Conservation (phyloP, 1,284 basidiomycete species). For the Vanrija humicola region DNA sequence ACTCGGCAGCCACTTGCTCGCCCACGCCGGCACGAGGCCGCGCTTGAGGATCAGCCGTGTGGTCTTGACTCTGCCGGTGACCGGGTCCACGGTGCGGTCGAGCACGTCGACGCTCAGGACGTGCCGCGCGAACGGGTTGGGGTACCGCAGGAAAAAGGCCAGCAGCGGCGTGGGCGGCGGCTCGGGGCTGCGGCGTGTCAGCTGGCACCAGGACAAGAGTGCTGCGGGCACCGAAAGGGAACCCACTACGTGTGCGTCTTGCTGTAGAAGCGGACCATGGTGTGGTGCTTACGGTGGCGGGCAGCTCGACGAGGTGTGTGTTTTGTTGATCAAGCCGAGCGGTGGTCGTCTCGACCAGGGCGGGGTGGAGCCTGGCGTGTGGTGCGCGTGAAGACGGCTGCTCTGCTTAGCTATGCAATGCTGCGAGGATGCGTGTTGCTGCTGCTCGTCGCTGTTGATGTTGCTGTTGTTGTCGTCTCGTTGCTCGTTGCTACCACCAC, state of each 20-base stretch:
- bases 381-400: too few relatives aligned
- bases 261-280: slow-evolving; percentile 20
- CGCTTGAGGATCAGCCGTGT: slow-evolving; percentile 88
- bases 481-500: too few relatives aligned
- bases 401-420: too few relatives aligned
- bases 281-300: too few relatives aligned
- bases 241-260: slow-evolving; percentile 30
- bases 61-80: slow-evolving; percentile 71
- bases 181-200: slow-evolving; percentile 33
- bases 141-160: slow-evolving; percentile 93
- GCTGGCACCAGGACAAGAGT: neutral
- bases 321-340: too few relatives aligned
- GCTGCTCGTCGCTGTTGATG: too few relatives aligned
- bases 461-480: too few relatives aligned
- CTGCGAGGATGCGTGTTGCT: too few relatives aligned
- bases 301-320: too few relatives aligned
- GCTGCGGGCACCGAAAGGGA: neutral
- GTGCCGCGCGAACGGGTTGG: slow-evolving; percentile 92
- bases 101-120: slow-evolving; percentile 93
- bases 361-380: too few relatives aligned
- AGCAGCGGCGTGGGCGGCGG: slow-evolving; percentile 70
- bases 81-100: slow-evolving; percentile 66
- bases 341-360: too few relatives aligned
- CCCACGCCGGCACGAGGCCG: slow-evolving; percentile 86
- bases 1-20: slow-evolving; percentile 65